These are phyloP conservation scores for Gaeumannomyces sp. DNA, from an alignment of 2,329 filamentous ascomycete species.

Conservation along the genomic window DNA sequence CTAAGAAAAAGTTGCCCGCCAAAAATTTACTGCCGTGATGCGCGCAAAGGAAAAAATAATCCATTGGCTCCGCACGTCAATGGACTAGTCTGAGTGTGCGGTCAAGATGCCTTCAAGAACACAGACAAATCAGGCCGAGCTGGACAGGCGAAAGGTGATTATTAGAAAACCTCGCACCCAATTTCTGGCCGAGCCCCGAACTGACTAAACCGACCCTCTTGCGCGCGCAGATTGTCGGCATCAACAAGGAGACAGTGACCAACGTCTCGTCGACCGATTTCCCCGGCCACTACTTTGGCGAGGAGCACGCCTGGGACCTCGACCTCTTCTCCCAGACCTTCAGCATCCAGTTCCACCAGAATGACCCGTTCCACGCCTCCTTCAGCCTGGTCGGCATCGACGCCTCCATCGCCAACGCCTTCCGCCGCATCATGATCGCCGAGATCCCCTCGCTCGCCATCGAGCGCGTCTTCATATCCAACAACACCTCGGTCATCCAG, in stretches of 20 bases:
- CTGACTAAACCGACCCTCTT: background rate
- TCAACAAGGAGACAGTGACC: conserved; percentile 86
- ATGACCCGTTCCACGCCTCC: conserved; percentile 67
- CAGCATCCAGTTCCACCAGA: conserved; percentile 72
- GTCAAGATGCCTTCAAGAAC: conserved; percentile 24
- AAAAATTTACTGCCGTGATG: background rate
- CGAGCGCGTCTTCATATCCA: conserved; percentile 85
- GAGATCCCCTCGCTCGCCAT: conserved; percentile 94
- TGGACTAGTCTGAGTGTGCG: background rate
- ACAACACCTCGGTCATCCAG: conserved; percentile 97
- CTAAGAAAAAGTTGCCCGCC: background rate
- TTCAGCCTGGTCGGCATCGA: conserved; percentile 93
- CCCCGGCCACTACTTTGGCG: conserved; percentile 82
- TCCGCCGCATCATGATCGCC: conserved; percentile 89
- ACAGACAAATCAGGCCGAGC: conserved; percentile 47
- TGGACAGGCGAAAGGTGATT: conserved; percentile 55
- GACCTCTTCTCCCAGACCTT: conserved; percentile 36
- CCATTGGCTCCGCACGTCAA: background rate
- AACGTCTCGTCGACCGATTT: conserved; percentile 88
- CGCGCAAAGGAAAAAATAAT: background rate
- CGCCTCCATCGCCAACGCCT: conserved; percentile 90
- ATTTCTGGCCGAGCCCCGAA: background rate
- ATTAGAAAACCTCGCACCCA: background rate
- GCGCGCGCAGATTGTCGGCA: conserved; percentile 62
- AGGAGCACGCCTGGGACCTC: conserved; percentile 55